Base-by-base conservation (phyloP, 352 stramenopile genomes). In the Pythium sp. region DNA sequence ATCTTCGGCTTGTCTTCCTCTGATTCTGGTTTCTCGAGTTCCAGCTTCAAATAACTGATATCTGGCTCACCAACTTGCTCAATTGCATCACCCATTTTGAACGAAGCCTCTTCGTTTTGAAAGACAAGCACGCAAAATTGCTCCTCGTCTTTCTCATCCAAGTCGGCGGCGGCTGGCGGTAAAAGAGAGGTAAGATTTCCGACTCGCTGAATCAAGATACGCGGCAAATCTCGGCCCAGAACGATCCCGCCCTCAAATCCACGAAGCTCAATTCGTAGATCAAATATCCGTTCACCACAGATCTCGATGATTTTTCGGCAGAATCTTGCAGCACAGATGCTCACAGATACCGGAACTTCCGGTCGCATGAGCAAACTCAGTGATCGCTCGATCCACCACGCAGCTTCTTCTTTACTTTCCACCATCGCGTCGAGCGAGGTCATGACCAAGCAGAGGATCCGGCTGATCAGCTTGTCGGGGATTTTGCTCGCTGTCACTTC, bases 81-180 rank as follows among this genome's bases (percentile, higher is more conserved):
- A 1, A 83, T 58, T 11, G 72, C 77, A n/a, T 85, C 74, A 1
- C 78, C 64, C 12, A 92, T 74, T 57, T 89, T 87, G 11, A 76
- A 66, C 36, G 60, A 14, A 8, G 74, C 72, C 22, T 78, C 62
- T 3, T 86, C 80, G 38, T 67, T 89, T 59, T 80, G 76, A 24
- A 89, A 82, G 55, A 91, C 64, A 12, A 91, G 46, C 9, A 86
- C 77, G 30, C 71, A 81, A 58, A 78, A 79, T n/a, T 79, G 61
- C 14, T 30, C 43, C 7, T 32, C 26, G 15, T 51, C 36, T 46
- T 41, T 24, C n/a, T 34, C 30, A 1, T 72, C 46, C n/a, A 12
- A 53, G 18, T 66, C 22, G 9, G 60, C 14, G 20, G 36, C 3
- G 12, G 22, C 46, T 18, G 34, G 22, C 14, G 63, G 68, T 7